Base-by-base conservation (phyloP, 2,329 filamentous ascomycete genomes). In the Pseudomassariella vexata region DNA sequence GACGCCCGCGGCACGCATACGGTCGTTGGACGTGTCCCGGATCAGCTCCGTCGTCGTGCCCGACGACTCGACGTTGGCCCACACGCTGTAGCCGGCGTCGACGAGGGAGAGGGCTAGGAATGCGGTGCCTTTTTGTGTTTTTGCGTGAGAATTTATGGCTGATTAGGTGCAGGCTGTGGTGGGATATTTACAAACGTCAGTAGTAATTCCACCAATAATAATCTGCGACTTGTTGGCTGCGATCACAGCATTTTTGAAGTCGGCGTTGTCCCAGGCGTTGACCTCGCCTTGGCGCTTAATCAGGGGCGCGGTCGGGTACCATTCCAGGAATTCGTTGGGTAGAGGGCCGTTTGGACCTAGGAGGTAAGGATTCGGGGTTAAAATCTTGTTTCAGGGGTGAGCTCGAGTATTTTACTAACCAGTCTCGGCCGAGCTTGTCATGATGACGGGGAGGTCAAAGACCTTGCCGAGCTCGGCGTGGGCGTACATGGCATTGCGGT, bases 71-170 rank as follows among this genome's bases (percentile, higher is more conserved):
- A 79, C 70, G 57, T 85, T 84, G 45, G 79, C 81, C 62, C 72
- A 86, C 36, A 88, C 82, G 22, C 73, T 72, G 63, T 85, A 88
- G 17, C 82, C 83, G 25, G 75, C 80, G 10, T 77, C 71, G 21
- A 79, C 67, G 5, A 87, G 73, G 1, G 79, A 82, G n/a, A 87
- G 68, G 0, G 83, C 79, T 5, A 84, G 68, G 63, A 87, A 87
- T 1, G 82, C 66, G 15, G 79, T 84, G 67, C 70, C 46, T 51
- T 18, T n/a, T 11, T 16, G 12, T 19, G n/a, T 35, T 20, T 23
- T 22, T 30, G 31, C 3, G 16, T 6, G 7, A 7, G 11, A 12
- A 19, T 22, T 20, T 11, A 7, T 15, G 4, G 15, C 21, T 21
- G 5, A 14, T 24, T 10, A 3, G n/a, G 14, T 27, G 16, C 12